Conservation (phyloP, 75 land plant species). For the Pseudotsuga menziesii region DNA sequence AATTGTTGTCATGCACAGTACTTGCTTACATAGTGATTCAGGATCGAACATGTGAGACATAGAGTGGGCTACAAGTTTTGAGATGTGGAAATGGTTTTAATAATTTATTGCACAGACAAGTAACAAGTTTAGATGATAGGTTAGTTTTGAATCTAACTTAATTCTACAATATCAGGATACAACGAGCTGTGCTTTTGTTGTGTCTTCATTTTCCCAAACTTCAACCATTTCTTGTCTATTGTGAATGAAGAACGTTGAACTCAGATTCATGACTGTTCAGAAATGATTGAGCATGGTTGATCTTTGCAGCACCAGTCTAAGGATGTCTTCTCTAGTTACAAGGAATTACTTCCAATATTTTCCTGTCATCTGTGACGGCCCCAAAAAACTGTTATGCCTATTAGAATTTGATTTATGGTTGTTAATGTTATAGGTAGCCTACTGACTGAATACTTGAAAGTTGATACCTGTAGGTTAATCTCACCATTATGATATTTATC, state of each 20-base stretch:
- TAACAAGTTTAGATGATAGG: neutral
- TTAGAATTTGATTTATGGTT: neutral
- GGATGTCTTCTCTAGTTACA: neutral
- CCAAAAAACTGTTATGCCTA: neutral
- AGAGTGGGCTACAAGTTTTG: neutral
- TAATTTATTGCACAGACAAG: neutral
- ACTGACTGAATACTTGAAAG: neutral
- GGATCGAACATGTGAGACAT: neutral
- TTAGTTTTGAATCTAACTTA: neutral
- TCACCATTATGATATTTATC: neutral
- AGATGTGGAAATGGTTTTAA: neutral
- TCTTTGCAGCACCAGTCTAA: neutral
- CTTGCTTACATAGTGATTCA: neutral
- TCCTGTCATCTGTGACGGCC: too few relatives aligned
- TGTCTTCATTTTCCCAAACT: neutral
- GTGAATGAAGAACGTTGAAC: neutral
- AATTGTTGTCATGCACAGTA: neutral
- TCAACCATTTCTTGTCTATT: neutral
- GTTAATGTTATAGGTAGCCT: neutral
- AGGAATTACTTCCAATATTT: neutral
- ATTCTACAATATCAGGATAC: neutral
- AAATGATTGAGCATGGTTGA: neutral
- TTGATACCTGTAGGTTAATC: neutral
- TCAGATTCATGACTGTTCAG: neutral
- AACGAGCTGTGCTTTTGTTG: too few relatives aligned